Evolutionary conservation across 345 rosid species (phyloP), one percentile per base, ranked within the genome.

Genomic region (Aquilaria sinensis): DNA sequence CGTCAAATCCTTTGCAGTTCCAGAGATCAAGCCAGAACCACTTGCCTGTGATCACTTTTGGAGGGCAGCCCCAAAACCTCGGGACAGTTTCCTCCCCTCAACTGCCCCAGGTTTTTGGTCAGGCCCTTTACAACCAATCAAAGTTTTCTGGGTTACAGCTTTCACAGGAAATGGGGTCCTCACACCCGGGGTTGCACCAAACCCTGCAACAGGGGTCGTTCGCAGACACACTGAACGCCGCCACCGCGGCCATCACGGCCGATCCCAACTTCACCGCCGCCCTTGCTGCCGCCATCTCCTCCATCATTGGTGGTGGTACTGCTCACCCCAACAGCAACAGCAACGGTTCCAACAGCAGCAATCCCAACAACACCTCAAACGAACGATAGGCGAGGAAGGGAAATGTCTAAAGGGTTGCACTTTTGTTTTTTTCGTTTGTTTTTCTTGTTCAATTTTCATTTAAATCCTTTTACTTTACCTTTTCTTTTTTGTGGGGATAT

Each of bases 201-300:
- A 23, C 23, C 23, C 23, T 23, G 43, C 43, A 37, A 37, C 55
- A 31, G 49, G 12, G 11, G 12, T 30, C 69, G 3, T 14, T 60
- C 54, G 43, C 64, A 3, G 62, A 48, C 33, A 72, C 73, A 23
- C 67, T 63, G 31, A 66, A 65, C 12, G 71, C 80, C 5, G 78
- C 83, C 48, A 74, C 75, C 0, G 80, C 86, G 2, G 84, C 80
- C 71, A 77, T 82, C 62, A 76, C 86, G 0, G 71, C 82, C 0
- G 84, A 80, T 67, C 87, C 87, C 0, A 77, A 72, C 72, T 83
- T 83, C 74, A 73, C 82, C 0, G 80, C 87, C 2, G 87, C 84
- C 1, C 74, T 83, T 1, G 79, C 75, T 3, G 82, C 84, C 2
- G 84, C 87, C 58, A 77, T 83, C 60, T 57, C 77, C 59, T 77